Evolutionary conservation across 1,284 basidiomycete genomes (phyloP), one percentile per base, ranked within the genome.

Genomic region (Microbotryum saponariae): DNA sequence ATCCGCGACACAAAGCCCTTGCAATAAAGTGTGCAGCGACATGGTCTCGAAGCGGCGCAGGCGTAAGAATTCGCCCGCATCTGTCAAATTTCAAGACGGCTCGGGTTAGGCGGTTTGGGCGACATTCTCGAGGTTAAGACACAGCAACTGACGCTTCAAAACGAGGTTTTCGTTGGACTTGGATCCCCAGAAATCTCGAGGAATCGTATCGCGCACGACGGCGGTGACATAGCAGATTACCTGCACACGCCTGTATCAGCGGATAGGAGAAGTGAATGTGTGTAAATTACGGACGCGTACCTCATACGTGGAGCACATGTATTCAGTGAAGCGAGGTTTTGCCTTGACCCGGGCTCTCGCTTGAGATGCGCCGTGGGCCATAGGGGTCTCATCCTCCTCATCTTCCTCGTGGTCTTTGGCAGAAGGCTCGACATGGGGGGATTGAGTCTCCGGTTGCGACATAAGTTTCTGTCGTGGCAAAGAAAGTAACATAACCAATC

Each of bases 301-400:
- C 79, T 90, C 82, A 25, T 78, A 66, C 65, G 84, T 75, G 54
- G 77, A 79, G 67, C 86, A 89, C 0, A 82, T 79, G 71, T 88
- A 91, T 65, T 91, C 87, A 0, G 82, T 79, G 71, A 91, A 91
- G 10, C 82, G 82, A 14, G 90, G 89, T 73, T 90, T 91, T 60
- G 76, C 66, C 62, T 78, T 77, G 4, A 31, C 33, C n/a, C 62
- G 76, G 25, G 81, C 75, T 45, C 74, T 73, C 61, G 80, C 80
- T 68, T 83, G 80, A 14, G 82, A 80, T 8, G 77, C 70, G 0
- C 80, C 81, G 25, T 77, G 70, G 25, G 70, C 63, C 18, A 65
- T 9, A 29, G 72, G 54, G 16, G 65, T 37, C 21, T 73, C 71
- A 5, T 55, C n/a, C 42, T 72, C 69, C n/a, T 71, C 73, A 29